These are phyloP conservation scores for Shiraia bambusicola DNA, from an alignment of 2,329 filamentous ascomycete genomes.

Conservation along the genomic window DNA sequence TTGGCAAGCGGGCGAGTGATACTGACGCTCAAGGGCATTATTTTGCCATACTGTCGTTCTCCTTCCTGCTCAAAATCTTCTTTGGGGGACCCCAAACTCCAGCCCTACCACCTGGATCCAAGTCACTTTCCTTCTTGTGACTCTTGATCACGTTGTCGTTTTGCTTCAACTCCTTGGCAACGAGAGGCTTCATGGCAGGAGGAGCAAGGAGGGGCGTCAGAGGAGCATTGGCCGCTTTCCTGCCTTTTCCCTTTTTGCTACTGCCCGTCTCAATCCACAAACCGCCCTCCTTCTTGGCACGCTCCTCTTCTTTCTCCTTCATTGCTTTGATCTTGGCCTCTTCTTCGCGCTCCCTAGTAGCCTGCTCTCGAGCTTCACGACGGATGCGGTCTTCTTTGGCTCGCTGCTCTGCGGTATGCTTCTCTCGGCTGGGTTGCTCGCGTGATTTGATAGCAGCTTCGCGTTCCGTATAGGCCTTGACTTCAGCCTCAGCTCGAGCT, in stretches of 20 bases:
- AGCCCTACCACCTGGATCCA: constrained; percentile 21
- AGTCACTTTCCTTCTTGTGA: constrained; percentile 9
- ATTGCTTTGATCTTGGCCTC: constrained; percentile 13
- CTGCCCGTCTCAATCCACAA: constrained; percentile 21
- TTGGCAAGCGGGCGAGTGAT: not conserved
- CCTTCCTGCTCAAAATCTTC: constrained; percentile 29
- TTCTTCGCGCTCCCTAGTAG: constrained; percentile 20
- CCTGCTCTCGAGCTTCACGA: constrained; percentile 25
- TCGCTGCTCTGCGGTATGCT: constrained; percentile 11
- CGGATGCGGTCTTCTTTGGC: constrained; percentile 23
- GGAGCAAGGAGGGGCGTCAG: constrained; percentile 2
- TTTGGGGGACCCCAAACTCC: constrained; percentile 26
- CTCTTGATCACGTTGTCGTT: constrained; percentile 5
- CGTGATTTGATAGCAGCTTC: constrained; percentile 7
- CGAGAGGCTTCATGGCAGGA: constrained; percentile 9
- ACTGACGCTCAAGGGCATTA: not conserved
- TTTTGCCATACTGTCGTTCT: constrained; percentile 6
- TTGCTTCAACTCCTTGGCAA: constrained; percentile 15
- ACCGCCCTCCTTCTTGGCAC: constrained; percentile 21
- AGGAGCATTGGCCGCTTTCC: constrained; percentile 6
- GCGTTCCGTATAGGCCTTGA: constrained; percentile 3
- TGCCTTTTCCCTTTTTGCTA: constrained; percentile 18
- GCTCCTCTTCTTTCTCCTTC: constrained; percentile 18
- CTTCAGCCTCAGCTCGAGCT: constrained; percentile 13
- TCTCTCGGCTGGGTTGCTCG: constrained; percentile 11